These are phyloP conservation scores for Chrysoporthe cubensis DNA, from an alignment of 2,329 filamentous ascomycete species.

Conservation along the genomic window DNA sequence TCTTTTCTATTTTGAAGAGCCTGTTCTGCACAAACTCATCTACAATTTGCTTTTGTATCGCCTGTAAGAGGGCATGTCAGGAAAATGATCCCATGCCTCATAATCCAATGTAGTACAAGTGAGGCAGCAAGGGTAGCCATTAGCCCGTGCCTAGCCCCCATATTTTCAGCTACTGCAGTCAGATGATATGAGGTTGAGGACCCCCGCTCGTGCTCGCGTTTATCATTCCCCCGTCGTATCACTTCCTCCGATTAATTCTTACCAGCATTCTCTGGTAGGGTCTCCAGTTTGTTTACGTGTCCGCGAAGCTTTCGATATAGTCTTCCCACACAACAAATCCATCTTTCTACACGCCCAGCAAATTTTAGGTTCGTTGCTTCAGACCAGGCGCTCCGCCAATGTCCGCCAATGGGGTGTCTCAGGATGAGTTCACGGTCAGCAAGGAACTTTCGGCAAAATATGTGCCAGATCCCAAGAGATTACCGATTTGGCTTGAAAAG, in stretches of 20 bases:
- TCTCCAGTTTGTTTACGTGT: neutral
- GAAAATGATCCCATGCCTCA: neutral
- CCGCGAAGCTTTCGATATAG: neutral
- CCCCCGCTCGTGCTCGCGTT: neutral
- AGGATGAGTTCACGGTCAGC: neutral
- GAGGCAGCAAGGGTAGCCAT: neutral
- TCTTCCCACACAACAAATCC: neutral
- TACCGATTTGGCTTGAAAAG: constrained; percentile 5
- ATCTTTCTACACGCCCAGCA: neutral
- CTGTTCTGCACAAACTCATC: neutral
- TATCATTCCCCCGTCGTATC: neutral
- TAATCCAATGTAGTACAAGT: neutral
- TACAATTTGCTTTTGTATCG: neutral
- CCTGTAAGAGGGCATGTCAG: neutral
- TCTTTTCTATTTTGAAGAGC: neutral
- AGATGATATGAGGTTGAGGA: neutral
- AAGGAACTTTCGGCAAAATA: constrained; percentile 15
- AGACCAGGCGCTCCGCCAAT: neutral
- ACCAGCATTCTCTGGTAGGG: neutral
- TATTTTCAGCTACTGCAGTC: neutral
- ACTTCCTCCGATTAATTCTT: neutral
- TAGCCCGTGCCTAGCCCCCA: neutral
- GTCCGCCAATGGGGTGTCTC: neutral
- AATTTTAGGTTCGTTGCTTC: no score
- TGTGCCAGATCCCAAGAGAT: constrained; percentile 3